Base-by-base conservation (phyloP, 345 rosid species). In the Hibiscus tridactylites region DNA sequence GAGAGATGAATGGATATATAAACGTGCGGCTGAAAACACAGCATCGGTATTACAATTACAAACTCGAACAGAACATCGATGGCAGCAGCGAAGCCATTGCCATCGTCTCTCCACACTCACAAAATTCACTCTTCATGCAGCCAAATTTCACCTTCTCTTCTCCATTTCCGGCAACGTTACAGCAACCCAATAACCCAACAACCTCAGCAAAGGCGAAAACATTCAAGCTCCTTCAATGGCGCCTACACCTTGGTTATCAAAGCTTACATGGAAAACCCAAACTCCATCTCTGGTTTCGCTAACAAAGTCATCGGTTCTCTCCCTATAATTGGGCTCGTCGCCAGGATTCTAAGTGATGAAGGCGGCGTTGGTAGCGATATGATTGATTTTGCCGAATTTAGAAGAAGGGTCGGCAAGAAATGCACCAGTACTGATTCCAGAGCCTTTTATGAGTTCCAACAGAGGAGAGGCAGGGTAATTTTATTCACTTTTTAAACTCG, bases 401-500 rank as follows among this genome's bases (percentile, higher is more conserved):
- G 98, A 75, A 83, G 97, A 82, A 82, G 97, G 72, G 91, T 94
- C 1, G 98, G 97, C 42, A 95, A 95, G 75, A 82, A 90, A 60
- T 95, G 97, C 61, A 73, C 89, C 0, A 59, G 88, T 9, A 73
- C 19, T 70, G 97, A 91, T 71, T 90, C 99, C 70, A 87, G 88
- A 72, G 99, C 99, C 71, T 95, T 95, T 78, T 88, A 84, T 65
- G 97, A 91, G 74, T 95, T 95, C 56, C 91, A 91, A 78, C 93
- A 95, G 0, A 79, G 97, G 37, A 74, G 88, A 71, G 97, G 97
- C 80, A 68, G 79, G 86, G 99, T 94, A 81, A 68, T 60, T 44
- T 21, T 15, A 8, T 28, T 21, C 26, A 19, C 28, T 28, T 29
- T 28, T 59, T 19, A 19, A 12, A 13, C n/a, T 49, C 53, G 0